These are phyloP conservation scores for Pseudogymnoascus sp. DNA, from an alignment of 2,329 filamentous ascomycete genomes.

Conservation along the genomic window DNA sequence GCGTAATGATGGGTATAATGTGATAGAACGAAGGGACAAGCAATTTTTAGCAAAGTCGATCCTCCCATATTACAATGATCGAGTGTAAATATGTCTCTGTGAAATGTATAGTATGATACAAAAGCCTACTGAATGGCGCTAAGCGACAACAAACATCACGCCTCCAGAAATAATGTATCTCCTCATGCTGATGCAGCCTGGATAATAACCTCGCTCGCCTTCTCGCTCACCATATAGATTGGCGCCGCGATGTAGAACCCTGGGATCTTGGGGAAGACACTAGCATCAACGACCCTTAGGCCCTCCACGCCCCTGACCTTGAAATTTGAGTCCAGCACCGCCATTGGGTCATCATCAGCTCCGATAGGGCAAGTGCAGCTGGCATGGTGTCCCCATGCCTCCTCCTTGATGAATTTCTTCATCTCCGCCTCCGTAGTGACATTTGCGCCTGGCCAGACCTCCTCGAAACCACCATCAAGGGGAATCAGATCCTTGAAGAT, in stretches of 20 bases:
- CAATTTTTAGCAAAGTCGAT: neutral
- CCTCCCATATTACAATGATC: neutral
- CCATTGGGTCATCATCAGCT: conserved; percentile 41
- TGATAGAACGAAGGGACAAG: neutral
- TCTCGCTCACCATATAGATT: conserved; percentile 51
- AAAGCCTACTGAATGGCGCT: neutral
- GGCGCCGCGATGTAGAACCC: conserved; percentile 45
- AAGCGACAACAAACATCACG: neutral
- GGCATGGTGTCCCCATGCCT: conserved; percentile 51
- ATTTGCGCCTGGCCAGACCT: conserved; percentile 34
- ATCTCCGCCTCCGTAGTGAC: conserved; percentile 36
- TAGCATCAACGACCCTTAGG: conserved; percentile 55
- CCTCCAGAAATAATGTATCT: neutral
- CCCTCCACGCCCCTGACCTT: conserved; percentile 46
- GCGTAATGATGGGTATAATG: neutral
- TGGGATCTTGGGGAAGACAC: conserved; percentile 44
- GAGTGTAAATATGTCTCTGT: neutral
- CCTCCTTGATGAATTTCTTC: conserved; percentile 39
- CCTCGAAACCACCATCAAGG: conserved; percentile 35
- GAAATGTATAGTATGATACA: conserved; percentile 3
- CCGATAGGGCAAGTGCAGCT: conserved; percentile 49
- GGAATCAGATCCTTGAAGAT: conserved; percentile 35
- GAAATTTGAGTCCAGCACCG: conserved; percentile 49
- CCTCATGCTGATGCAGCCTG: neutral
- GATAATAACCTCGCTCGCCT: conserved; percentile 50